phyloP scores from a whole-genome alignment of 331 rosid genomes.

The Stylosanthes scabra region DNA sequence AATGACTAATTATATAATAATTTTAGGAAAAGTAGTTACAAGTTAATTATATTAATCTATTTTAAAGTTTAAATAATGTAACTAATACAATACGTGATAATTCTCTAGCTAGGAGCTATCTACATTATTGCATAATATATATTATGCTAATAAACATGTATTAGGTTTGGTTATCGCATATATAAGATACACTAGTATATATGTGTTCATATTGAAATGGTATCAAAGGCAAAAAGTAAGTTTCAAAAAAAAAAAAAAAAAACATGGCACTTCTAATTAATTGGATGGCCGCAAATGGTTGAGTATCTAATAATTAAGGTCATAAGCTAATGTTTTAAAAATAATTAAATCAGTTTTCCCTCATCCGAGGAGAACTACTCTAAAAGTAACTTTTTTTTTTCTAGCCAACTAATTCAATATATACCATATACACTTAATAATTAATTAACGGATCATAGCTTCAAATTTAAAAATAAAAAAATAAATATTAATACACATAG shows the following conservation, averaged over 20 bases:
- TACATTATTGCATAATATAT: too few relatives aligned
- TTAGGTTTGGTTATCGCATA: not conserved
- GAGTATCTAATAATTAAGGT: constrained; percentile 48
- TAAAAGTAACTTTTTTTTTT: constrained; percentile 44
- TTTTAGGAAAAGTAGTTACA: too few relatives aligned
- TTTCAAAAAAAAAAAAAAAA: too few relatives aligned
- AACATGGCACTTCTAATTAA: constrained; percentile 42
- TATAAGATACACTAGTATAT: not conserved
- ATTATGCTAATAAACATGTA: too few relatives aligned
- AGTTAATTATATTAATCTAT: too few relatives aligned
- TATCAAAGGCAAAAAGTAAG: constrained; percentile 43
- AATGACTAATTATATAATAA: not conserved
- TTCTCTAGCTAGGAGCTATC: too few relatives aligned
- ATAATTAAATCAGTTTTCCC: constrained; percentile 33
- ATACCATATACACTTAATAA: constrained; percentile 44
- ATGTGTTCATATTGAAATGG: constrained; percentile 37
- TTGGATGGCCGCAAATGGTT: constrained; percentile 42
- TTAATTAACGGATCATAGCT: constrained; percentile 42
- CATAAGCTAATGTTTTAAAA: too few relatives aligned
- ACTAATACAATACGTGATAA: too few relatives aligned
- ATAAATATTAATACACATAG: constrained; percentile 28
- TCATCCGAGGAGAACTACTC: constrained; percentile 46
- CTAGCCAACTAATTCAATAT: constrained; percentile 55
- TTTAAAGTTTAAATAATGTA: too few relatives aligned
- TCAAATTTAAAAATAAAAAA: constrained; percentile 3